These are phyloP conservation scores for Stellera chamaejasme DNA, from an alignment of 345 rosid genomes.

Conservation along the genomic window DNA sequence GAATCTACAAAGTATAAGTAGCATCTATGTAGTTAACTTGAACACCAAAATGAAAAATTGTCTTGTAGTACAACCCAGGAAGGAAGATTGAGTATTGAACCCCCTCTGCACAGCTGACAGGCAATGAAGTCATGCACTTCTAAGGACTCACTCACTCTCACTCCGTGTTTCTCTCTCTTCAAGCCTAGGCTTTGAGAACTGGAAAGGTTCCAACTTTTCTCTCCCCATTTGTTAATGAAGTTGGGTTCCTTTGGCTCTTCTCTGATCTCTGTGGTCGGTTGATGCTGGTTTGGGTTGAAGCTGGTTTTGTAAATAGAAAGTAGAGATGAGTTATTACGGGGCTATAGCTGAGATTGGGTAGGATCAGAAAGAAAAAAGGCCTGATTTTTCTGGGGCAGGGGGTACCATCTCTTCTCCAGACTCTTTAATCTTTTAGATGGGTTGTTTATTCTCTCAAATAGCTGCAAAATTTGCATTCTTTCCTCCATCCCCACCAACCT, in stretches of 20 bases:
- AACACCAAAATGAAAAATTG: conserved; percentile 15
- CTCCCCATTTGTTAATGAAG: conserved; percentile 25
- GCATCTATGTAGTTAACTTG: no score
- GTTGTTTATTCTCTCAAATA: conserved; percentile 86
- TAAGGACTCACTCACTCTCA: conserved; percentile 8
- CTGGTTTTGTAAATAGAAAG: no score
- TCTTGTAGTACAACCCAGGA: conserved; percentile 7
- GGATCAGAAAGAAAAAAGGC: no score
- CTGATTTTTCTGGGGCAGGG: no score
- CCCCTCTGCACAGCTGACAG: conserved; percentile 22
- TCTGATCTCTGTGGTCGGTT: conserved; percentile 13
- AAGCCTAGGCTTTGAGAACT: background rate
- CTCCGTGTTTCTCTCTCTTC: conserved; percentile 9
- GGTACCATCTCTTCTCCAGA: no score
- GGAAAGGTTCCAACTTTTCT: background rate
- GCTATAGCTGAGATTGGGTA: no score
- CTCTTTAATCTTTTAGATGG: conserved; percentile 38
- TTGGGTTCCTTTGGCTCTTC: conserved; percentile 12
- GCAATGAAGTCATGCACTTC: conserved; percentile 28
- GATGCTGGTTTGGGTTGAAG: background rate
- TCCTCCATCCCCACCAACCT: conserved; percentile 95
- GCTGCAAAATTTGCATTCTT: conserved; percentile 98
- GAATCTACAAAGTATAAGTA: no score
- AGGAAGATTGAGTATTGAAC: conserved; percentile 7
- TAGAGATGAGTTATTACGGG: no score